phyloP scores from a whole-genome alignment of 495 filamentous ascomycete species.

The Paragyromitra xinjiangensis region DNA sequence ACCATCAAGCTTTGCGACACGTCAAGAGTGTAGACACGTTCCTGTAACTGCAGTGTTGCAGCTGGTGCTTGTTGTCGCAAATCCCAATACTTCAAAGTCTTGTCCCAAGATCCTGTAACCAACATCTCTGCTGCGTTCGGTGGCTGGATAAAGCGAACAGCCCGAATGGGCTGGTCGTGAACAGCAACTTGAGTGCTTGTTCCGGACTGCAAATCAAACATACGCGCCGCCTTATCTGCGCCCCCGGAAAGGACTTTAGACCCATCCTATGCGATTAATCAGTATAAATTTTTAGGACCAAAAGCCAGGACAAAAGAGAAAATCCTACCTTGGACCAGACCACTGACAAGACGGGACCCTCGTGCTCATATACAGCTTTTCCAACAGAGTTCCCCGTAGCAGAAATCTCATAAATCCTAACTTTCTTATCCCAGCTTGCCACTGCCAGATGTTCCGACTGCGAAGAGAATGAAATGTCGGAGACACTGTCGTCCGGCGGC shows the following conservation, averaged over 20 bases:
- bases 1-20: conserved; percentile 80
- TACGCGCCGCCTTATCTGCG: conserved; percentile 81
- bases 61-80: conserved; percentile 71
- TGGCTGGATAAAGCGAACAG: conserved; percentile 76
- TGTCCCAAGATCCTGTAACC: conserved; percentile 94
- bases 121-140: conserved; percentile 70
- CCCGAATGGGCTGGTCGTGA: conserved; percentile 82
- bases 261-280: conserved; percentile 63
- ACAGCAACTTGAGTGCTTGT: conserved; percentile 72
- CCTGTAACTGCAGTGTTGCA: conserved; percentile 71
- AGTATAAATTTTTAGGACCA: conserved; percentile 30
- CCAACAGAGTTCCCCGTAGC: conserved; percentile 74
- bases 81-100: conserved; percentile 96
- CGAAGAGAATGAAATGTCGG: conserved; percentile 83
- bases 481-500: conserved; percentile 86
- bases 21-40: conserved; percentile 89
- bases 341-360: conserved; percentile 78
- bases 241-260: conserved; percentile 81
- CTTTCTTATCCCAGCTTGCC: conserved; percentile 91
- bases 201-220: conserved; percentile 74
- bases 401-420: conserved; percentile 89
- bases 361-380: conserved; percentile 79
- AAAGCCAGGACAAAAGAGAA: conserved; percentile 37
- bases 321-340: conserved; percentile 82
- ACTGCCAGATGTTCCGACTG: conserved; percentile 80